Evolutionary conservation across 2,329 filamentous ascomycete species (phyloP).

Genomic region (Penicillium sclerotigenum): DNA sequence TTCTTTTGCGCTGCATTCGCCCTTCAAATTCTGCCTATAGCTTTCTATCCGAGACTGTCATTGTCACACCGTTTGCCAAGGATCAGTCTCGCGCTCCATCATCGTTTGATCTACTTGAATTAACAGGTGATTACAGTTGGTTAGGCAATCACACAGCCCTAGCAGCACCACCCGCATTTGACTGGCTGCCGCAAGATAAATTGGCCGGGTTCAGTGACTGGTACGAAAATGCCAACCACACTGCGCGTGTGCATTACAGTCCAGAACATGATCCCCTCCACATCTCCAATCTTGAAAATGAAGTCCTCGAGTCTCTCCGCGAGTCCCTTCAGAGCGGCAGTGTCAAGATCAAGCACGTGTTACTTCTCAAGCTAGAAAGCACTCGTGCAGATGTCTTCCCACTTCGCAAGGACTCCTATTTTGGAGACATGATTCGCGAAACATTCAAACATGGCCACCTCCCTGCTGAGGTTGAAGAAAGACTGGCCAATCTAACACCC

Average conservation of each 20-base stretch:
- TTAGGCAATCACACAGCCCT: constrained; percentile 23
- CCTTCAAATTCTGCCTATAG: constrained; percentile 16
- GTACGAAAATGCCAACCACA: constrained; percentile 12
- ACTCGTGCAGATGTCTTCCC: constrained; percentile 47
- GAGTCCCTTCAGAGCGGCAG: constrained; percentile 16
- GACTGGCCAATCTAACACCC: constrained; percentile 24
- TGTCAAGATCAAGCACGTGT: constrained; percentile 41
- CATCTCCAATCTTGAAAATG: constrained; percentile 39
- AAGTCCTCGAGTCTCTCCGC: constrained; percentile 26
- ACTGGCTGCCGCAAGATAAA: constrained; percentile 20
- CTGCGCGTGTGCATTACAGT: constrained; percentile 30
- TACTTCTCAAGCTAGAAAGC: constrained; percentile 44
- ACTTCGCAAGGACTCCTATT: constrained; percentile 36
- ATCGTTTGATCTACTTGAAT: constrained; percentile 13
- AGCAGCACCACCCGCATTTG: constrained; percentile 10
- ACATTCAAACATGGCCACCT: constrained; percentile 31
- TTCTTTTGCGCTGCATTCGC: constrained; percentile 15
- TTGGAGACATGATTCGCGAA: constrained; percentile 31
- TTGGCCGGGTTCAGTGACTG: constrained; percentile 25
- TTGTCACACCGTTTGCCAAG: constrained; percentile 21
- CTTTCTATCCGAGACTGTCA: constrained; percentile 23
- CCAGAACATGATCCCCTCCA: constrained; percentile 41
- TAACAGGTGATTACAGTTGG: constrained; percentile 21
- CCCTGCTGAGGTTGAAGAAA: constrained; percentile 28
- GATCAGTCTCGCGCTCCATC: constrained; percentile 5